Percentiles rank a stretch among this genome's conserved stretches.
phyloP scores from a whole-genome alignment of 192 early-diverging fungal species.

The Linnemannia hyalina region DNA sequence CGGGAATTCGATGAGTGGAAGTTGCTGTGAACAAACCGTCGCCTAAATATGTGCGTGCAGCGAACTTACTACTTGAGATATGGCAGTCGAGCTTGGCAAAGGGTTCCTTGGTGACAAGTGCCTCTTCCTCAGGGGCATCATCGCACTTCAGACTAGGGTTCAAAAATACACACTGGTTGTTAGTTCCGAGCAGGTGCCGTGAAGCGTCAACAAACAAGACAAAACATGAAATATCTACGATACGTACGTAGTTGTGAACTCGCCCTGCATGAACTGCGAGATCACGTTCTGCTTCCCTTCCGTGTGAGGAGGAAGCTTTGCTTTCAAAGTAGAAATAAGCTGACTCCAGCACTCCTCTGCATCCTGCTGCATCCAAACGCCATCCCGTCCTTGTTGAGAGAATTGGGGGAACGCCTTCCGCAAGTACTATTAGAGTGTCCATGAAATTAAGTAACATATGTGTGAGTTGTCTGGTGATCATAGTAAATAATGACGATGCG shows the following conservation, averaged over 20 bases:
- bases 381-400: slow-evolving; percentile 79
- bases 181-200: neutral
- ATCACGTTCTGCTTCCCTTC: slow-evolving; percentile 34
- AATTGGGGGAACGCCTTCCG: slow-evolving; percentile 90
- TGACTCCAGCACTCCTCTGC: slow-evolving; percentile 98
- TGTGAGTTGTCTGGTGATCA: neutral
- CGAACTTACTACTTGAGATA: slow-evolving; percentile 66
- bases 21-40: neutral
- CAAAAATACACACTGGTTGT: neutral
- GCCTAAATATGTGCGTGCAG: neutral
- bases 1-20: too few species aligned
- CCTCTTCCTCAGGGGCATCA: slow-evolving; percentile 83
- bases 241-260: slow-evolving; percentile 64
- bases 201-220: neutral
- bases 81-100: slow-evolving; percentile 86
- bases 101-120: slow-evolving; percentile 70
- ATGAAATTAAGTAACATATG: neutral
- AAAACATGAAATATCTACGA: neutral
- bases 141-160: slow-evolving; percentile 75
- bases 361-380: slow-evolving; percentile 92
- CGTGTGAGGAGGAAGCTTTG: slow-evolving; percentile 58
- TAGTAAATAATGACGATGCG: neutral
- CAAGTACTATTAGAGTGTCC: slow-evolving; percentile 62
- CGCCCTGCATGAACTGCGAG: slow-evolving; percentile 82
- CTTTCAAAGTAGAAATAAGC: slow-evolving; percentile 77